A percentile compares a stretch with the other conserved stretches of the same genome.
Conservation (phyloP, 495 filamentous ascomycete species). For the Annulohypoxylon stygium region DNA sequence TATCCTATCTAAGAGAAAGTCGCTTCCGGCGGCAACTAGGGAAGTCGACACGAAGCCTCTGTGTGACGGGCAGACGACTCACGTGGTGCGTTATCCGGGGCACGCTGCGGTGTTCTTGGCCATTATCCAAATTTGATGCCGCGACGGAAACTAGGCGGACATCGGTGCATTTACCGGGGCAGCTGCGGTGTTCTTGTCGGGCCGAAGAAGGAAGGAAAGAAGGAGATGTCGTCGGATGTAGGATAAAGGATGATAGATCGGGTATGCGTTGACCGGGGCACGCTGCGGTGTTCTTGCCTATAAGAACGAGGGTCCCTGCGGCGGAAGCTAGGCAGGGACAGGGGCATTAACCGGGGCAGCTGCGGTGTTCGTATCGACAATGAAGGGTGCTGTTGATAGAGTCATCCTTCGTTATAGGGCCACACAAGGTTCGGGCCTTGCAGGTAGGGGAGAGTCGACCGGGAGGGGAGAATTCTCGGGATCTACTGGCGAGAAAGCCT, state of each 20-base stretch:
- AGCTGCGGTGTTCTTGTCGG: conserved; percentile 5
- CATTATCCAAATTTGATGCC: neutral
- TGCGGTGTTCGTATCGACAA: conserved; percentile 5
- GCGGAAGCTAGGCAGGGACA: no score
- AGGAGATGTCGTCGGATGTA: no score
- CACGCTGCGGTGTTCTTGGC: conserved; percentile 7
- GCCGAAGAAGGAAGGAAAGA: neutral
- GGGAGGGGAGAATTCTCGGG: neutral
- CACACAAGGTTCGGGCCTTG: neutral
- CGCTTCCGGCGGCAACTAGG: neutral
- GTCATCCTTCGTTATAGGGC: neutral
- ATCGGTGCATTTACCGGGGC: neutral
- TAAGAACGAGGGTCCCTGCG: no score
- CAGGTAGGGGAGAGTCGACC: neutral
- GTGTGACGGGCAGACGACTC: neutral
- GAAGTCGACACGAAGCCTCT: neutral
- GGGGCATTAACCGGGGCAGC: conserved; percentile 6
- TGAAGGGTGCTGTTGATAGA: neutral
- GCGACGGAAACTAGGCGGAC: neutral
- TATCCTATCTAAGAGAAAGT: neutral
- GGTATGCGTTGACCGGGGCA: conserved; percentile 4
- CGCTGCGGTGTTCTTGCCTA: conserved; percentile 16
- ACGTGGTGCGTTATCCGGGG: neutral
- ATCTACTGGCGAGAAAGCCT: neutral
- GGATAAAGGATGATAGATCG: neutral